A percentile compares a stretch with the other conserved stretches of the same genome.
Evolutionary conservation across 768 basidiomycete genomes (phyloP).

Genomic region (Lanmaoa rubissima): DNA sequence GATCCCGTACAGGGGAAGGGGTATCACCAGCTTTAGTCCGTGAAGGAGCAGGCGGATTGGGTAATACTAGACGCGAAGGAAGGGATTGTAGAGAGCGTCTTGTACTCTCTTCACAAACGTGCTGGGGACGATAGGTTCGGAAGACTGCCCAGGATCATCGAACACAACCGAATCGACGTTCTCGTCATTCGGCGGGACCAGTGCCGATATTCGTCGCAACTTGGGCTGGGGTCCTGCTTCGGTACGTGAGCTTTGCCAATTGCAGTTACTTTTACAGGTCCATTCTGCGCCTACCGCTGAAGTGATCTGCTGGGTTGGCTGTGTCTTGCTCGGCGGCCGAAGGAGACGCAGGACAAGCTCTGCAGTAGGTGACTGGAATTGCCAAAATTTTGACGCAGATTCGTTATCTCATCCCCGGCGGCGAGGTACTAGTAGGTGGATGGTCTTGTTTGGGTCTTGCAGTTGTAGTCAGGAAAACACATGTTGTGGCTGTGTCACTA

Average conservation of each 20-base stretch:
- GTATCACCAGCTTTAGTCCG: slow-evolving; percentile 7
- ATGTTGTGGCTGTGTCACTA: slow-evolving; percentile 15
- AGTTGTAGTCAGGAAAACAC: not conserved
- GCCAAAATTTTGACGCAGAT: not conserved
- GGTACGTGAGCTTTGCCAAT: slow-evolving; percentile 18
- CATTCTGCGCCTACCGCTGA: slow-evolving; percentile 4
- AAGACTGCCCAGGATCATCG: slow-evolving; percentile 19
- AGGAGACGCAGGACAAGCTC: slow-evolving; percentile 14
- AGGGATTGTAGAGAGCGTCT: slow-evolving; percentile 44
- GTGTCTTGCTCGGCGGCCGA: slow-evolving; percentile 21
- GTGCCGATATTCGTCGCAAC: not conserved
- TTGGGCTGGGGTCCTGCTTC: slow-evolving; percentile 3
- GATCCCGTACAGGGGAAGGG: slow-evolving; percentile 36
- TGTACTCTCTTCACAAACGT: slow-evolving; percentile 54
- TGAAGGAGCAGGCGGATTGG: slow-evolving; percentile 12
- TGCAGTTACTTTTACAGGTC: slow-evolving; percentile 4
- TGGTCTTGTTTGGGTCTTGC: no score
- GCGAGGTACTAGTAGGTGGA: not conserved
- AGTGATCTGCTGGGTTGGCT: slow-evolving; percentile 14
- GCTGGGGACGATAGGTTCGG: slow-evolving; percentile 33
- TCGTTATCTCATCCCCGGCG: slow-evolving; percentile 1
- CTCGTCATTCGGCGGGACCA: slow-evolving; percentile 5
- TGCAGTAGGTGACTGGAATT: not conserved
- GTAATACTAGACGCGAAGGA: slow-evolving; percentile 19
- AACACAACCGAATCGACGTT: slow-evolving; percentile 3